Evolutionary conservation across 441 rosid genomes (phyloP), one percentile per base, ranked within the genome.

Genomic region (Erysimum cheiri): DNA sequence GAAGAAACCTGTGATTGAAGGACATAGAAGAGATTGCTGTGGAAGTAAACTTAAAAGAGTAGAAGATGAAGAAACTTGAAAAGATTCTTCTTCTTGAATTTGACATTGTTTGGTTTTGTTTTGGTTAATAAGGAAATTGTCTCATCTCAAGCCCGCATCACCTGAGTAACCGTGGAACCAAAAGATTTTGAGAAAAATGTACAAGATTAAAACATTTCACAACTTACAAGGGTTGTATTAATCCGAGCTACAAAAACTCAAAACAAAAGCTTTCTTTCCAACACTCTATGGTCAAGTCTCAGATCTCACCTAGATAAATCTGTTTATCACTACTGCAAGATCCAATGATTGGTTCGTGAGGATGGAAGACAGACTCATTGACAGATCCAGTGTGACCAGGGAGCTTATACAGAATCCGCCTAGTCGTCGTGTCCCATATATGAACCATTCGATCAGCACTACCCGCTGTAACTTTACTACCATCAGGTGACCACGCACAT

Each of bases 321-420:
- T 85, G 93, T 72, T 89, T 89, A 60, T 91, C 97, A 12, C 97
- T 86, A 44, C 97, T 52, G 82, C 96, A 89, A 63, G 97, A 91
- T 43, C 93, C 96, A 24, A 89, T 54, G 8, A 91, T 84, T 3
- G 96, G 90, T 69, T 91, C 92, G 14, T 56, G 62, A 0, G 97
- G 97, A 70, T 91, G 97, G 71, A 91, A 91, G 31, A 80, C 89
- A 2, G 79, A 75, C 80, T 91, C 97, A 11, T 91, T 91, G 14
- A 87, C 93, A 0, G 90, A 91, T 32, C 97, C 97, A 26, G 83
- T 81, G 74, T 91, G 97, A 24, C 97, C 97, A 1, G 96, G 97
- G 53, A 91, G 90, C 86, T 89, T 91, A 63, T 89, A 91, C 70
- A 91, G 72, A 77, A 89, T 87, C 64, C 97, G 80, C 26, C 93